Base-by-base conservation (phyloP, 352 stramenopile species). In the Pythium grandisporangium region DNA sequence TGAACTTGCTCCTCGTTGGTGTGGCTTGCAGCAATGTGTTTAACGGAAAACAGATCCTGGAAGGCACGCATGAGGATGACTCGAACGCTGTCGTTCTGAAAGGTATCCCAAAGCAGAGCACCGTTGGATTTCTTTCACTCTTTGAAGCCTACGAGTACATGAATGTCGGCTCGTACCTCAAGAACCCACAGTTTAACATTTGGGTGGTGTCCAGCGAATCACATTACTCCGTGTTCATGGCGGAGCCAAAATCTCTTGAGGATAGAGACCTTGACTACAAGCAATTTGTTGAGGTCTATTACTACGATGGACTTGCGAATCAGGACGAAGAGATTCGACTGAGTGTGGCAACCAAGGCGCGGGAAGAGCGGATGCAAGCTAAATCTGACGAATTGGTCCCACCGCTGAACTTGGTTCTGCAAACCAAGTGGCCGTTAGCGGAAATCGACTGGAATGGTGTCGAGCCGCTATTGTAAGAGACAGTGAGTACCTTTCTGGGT, bases 1-100 rank as follows among this genome's bases (percentile, higher is more conserved):
- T 99, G 6, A 98, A 98, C 66, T 54, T 98, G 29, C 56, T 98
- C n/a, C 59, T 98, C 6, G 83, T 84, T 19, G 95, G 95, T 7
- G 70, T 84, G 30, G 92, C 92, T 6, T 74, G 68, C 42, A 96
- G 84, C 58, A 98, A 98, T 48, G 86, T 98, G 2, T 98, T 98
- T 61, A 75, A 98, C 53, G 89, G 95, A 11, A 75, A 63, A 21
- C 70, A 93, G 44, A 61, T 85, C 17, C 55, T 96, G 4, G 87
- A 88, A 45, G 70, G 59, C 12, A 33, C 55, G 0, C 74, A 55
- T 37, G 70, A 64, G 26, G 64, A 83, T 40, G 71, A 93, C 24
- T 63, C 63, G 11, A 84, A 58, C 6, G 57, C 57, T 0, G 32
- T 93, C 12, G 61, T 88, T 21, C 69, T 96, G 17, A 77, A 63